A percentile compares a stretch with the other conserved stretches of the same genome.
phyloP scores from a whole-genome alignment of 2,329 filamentous ascomycete genomes.

The Clarireedia homoeocarpa region DNA sequence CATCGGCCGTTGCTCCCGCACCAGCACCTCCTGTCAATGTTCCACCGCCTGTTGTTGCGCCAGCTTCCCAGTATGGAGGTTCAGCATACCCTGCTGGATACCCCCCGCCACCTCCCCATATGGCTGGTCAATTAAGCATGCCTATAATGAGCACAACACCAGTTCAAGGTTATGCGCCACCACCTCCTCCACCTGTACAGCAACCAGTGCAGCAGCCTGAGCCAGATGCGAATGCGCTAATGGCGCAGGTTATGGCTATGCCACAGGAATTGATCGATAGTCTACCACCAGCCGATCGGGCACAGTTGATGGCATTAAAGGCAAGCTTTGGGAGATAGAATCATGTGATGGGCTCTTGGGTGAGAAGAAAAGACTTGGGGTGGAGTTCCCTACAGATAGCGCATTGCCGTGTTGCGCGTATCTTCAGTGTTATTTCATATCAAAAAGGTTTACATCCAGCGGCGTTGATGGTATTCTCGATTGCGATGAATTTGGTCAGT shows the following conservation, averaged over 20 bases:
- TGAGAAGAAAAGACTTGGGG: too few species aligned
- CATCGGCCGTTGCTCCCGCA: constrained; percentile 34
- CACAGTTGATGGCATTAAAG: constrained; percentile 72
- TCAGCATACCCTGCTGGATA: constrained; percentile 30
- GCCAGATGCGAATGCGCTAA: constrained; percentile 61
- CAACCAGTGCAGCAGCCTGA: constrained; percentile 38
- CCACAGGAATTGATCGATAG: constrained; percentile 73
- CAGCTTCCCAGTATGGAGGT: constrained; percentile 28
- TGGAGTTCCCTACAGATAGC: too few species aligned
- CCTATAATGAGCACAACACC: constrained; percentile 36
- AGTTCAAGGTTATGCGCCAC: constrained; percentile 31
- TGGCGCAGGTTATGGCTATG: constrained; percentile 75
- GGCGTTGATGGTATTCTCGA: too few species aligned
- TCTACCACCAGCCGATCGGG: constrained; percentile 65
- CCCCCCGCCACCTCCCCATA: constrained; percentile 33
- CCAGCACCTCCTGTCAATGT: constrained; percentile 31
- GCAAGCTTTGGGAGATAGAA: constrained; percentile 23
- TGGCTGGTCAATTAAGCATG: constrained; percentile 32
- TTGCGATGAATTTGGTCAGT: too few species aligned
- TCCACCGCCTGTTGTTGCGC: constrained; percentile 25
- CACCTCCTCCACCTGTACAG: constrained; percentile 15
- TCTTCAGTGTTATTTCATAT: too few species aligned
- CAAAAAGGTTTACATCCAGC: too few species aligned
- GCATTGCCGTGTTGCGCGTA: too few species aligned
- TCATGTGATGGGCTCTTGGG: too few species aligned